Evolutionary conservation across 129 eudicot species (phyloP).

Genomic region (Centrapalus pauciflorus): DNA sequence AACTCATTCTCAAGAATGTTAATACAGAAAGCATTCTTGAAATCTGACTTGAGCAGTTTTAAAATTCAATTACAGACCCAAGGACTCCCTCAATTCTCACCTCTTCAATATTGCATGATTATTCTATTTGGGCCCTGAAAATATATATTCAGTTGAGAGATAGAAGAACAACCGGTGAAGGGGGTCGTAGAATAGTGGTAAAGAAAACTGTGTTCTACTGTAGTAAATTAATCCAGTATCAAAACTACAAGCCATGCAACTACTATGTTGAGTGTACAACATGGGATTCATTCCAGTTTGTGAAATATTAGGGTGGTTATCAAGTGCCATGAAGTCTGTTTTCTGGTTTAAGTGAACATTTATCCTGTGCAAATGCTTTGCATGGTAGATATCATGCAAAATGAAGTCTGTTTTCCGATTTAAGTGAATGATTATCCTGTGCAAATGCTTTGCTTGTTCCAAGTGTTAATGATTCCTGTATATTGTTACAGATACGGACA

Average conservation of each 20-base stretch:
- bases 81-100: too few species aligned
- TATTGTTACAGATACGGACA: conserved; percentile 74
- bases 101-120: too few species aligned
- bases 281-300: background rate
- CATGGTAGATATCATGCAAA: background rate
- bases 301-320: background rate
- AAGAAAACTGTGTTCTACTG: background rate
- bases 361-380: background rate
- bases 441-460: conserved; percentile 5
- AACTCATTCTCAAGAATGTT: too few species aligned
- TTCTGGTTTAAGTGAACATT: background rate
- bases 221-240: background rate
- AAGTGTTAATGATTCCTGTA: conserved; percentile 5
- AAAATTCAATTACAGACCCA: too few species aligned
- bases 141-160: too few species aligned
- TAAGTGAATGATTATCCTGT: background rate
- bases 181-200: too few species aligned
- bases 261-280: background rate
- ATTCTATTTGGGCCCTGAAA: too few species aligned
- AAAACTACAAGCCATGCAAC: background rate
- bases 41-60: too few species aligned
- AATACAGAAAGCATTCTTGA: too few species aligned
- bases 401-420: background rate
- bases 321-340: background rate
- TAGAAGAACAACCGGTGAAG: too few species aligned